These are phyloP conservation scores for Guadua angustifolia DNA, from an alignment of 176 grass and related monocot genomes.

Conservation along the genomic window DNA sequence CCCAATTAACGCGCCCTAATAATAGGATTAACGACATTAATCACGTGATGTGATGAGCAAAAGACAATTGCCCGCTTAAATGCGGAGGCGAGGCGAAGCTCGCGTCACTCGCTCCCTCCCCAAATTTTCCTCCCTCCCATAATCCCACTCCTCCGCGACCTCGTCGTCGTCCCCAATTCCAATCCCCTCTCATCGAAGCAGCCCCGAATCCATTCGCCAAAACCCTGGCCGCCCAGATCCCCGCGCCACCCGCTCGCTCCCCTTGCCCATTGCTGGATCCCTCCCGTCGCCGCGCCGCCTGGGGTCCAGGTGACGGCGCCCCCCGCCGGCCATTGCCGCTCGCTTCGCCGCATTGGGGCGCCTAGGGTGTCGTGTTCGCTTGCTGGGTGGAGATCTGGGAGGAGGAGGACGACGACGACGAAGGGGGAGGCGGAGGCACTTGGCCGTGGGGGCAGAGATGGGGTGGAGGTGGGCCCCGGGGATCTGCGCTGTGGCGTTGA, in stretches of 20 bases:
- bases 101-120: no score
- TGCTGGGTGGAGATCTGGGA: constrained; percentile 38
- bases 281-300: neutral
- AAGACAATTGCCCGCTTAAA: no score
- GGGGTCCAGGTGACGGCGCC: neutral
- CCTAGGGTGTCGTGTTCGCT: neutral
- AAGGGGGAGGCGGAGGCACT: neutral
- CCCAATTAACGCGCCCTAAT: no score
- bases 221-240: constrained; percentile 43
- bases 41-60: no score
- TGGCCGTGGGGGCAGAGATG: neutral
- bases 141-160: no score
- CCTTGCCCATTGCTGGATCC: constrained; percentile 21
- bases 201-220: constrained; percentile 31
- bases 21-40: no score
- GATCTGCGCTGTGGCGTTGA: constrained; percentile 46
- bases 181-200: constrained; percentile 40
- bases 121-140: no score
- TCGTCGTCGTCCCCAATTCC: neutral
- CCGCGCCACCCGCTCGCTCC: neutral
- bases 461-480: constrained; percentile 42
- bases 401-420: neutral
- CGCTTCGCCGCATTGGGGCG: constrained; percentile 30
- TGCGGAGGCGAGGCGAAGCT: no score
- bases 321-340: constrained; percentile 30